These are phyloP conservation scores for Blastomyces gilchristii DNA, from an alignment of 2,329 filamentous ascomycete species.

Conservation along the genomic window DNA sequence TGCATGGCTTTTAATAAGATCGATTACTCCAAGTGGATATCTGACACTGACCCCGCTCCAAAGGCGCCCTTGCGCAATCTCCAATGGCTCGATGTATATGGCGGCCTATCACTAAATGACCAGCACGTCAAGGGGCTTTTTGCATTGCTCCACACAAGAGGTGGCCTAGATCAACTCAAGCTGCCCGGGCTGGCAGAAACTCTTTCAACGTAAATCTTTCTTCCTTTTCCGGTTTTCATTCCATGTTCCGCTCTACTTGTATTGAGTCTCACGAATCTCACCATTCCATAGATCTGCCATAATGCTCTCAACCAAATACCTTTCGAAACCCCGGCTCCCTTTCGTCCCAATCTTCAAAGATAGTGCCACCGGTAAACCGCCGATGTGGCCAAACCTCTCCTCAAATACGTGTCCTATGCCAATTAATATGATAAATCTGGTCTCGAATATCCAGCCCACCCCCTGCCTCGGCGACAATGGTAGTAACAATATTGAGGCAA, in stretches of 20 bases:
- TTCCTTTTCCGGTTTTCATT: not conserved
- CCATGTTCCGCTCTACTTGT: not conserved
- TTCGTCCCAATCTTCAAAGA: slow-evolving; percentile 19
- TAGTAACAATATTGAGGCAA: not conserved
- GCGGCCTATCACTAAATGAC: slow-evolving; percentile 19
- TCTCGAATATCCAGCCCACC: not conserved
- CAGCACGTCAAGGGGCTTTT: slow-evolving; percentile 21
- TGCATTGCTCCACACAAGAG: slow-evolving; percentile 25
- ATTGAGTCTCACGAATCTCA: not conserved
- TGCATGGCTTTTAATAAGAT: slow-evolving; percentile 22
- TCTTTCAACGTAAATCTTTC: slow-evolving; percentile 29
- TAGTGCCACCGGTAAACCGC: slow-evolving; percentile 14
- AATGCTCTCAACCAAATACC: slow-evolving; percentile 20
- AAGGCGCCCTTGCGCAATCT: slow-evolving; percentile 21
- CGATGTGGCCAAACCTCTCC: slow-evolving; percentile 13
- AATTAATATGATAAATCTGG: not conserved
- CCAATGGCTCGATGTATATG: slow-evolving; percentile 22
- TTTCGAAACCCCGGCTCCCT: slow-evolving; percentile 18
- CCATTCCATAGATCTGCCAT: slow-evolving; percentile 15
- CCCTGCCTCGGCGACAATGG: not conserved
- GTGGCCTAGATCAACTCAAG: slow-evolving; percentile 28
- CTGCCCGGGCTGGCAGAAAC: slow-evolving; percentile 29
- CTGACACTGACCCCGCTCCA: slow-evolving; percentile 15
- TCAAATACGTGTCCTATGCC: slow-evolving; percentile 9
- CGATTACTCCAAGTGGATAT: slow-evolving; percentile 15